Base-by-base conservation (phyloP, 352 stramenopile genomes). In the Phytophthora vignae region DNA sequence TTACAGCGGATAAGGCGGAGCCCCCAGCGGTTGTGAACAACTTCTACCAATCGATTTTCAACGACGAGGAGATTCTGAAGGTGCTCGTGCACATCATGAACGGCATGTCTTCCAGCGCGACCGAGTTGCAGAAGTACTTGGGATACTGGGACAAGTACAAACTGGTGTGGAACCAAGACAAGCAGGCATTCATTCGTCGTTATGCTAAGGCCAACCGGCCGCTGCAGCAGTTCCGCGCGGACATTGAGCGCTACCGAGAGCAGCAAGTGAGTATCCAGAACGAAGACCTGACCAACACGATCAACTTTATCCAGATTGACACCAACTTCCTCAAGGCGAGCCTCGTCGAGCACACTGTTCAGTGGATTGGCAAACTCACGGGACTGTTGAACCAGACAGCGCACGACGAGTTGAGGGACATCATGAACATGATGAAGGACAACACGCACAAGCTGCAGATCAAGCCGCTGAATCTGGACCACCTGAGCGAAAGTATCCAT, bases 41-140 rank as follows among this genome's bases (percentile, higher is more conserved):
- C 36, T 98, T 98, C 58, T 98, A 97, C 67, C 87, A 98, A 57
- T 95, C 89, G n/a, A 98, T 98, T 59, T 98, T 95, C 65, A 98
- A 98, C 54, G 95, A 99, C 64, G 92, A 98, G 74, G 96, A 99
- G 61, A 98, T 98, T 40, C 75, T 99, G 3, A 98, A 98, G 68
- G 90, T 98, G 11, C 79, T 98, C 7, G 93, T 98, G 1, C 90
- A 98, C 56, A 98, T 99, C 60, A 98, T 98, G 94, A 98, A 99
- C 71, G 95, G 95, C 11, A 98, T 99, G 93, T 96, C 87, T 2
- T 95, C 92, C 0, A 98, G 89, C 61, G 92, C 93, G 3, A 98
- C 94, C 5, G 92, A 98, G 64, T 71, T 99, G 6, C 93, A 98
- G 71, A 98, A 98, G 71, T 98, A 99, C 66, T 77, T 98, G 17